Percentiles rank a stretch among this genome's conserved stretches.
Conservation (phyloP, 2,329 filamentous ascomycete genomes). For the Pseudocercospora ulei region DNA sequence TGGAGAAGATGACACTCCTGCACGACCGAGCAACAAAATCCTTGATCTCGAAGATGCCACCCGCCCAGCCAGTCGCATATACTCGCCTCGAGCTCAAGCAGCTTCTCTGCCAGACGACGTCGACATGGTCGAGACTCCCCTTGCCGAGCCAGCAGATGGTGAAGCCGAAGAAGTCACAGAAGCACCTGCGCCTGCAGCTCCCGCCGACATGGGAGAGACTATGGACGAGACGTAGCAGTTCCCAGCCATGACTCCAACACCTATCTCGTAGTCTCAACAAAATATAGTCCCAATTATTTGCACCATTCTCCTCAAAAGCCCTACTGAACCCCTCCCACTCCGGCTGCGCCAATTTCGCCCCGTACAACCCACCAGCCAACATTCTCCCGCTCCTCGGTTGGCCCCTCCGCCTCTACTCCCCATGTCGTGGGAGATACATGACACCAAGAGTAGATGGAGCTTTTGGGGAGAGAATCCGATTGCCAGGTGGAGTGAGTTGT, state of each 20-base stretch:
- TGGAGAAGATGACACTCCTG: constrained; percentile 24
- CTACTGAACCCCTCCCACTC: not conserved
- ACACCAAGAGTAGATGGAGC: too few relatives aligned
- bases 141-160: constrained; percentile 8
- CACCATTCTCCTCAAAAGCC: not conserved
- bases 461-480: too few relatives aligned
- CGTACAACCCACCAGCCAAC: too few relatives aligned
- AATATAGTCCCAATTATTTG: not conserved
- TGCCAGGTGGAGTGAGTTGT: too few relatives aligned
- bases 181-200: too few relatives aligned
- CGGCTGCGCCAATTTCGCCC: too few relatives aligned
- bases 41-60: constrained; percentile 27
- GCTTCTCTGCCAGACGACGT: constrained; percentile 25
- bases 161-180: constrained; percentile 17
- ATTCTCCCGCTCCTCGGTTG: too few relatives aligned
- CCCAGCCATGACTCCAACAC: not conserved
- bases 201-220: constrained; percentile 16
- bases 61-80: constrained; percentile 21
- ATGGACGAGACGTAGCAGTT: constrained; percentile 24
- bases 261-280: not conserved
- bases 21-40: constrained; percentile 27
- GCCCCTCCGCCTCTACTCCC: too few relatives aligned
- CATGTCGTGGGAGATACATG: too few relatives aligned
- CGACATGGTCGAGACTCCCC: constrained; percentile 25
- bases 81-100: constrained; percentile 22